Base-by-base conservation (phyloP, 2,329 filamentous ascomycete genomes). In the Cladophialophora bantiana region DNA sequence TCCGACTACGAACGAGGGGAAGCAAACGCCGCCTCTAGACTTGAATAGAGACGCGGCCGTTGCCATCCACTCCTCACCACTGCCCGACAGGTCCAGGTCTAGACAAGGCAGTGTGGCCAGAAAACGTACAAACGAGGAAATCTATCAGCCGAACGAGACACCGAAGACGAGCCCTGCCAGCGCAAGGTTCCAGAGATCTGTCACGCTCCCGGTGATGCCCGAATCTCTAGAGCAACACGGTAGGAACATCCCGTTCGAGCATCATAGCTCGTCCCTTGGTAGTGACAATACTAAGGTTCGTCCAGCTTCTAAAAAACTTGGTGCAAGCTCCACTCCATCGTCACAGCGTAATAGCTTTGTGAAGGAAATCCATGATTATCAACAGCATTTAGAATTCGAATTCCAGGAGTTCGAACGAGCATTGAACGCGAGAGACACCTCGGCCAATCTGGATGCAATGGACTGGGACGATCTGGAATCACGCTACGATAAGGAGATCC, bases 401-500 rank as follows among this genome's bases (percentile, higher is more conserved):
- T 73, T 70, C 58, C 67, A 65, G 5, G 59, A 69, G 57, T 73
- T 66, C 56, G 70, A 70, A 50, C 54, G 38, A 35, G 65, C 69
- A 74, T 67, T 68, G 48, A 57, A 72, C 63, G 74, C 72, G 58
- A 70, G 66, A 59, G 78, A 64, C 67, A 72, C 85, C 1, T 83
- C 85, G 0, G 83, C 83, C 18, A 78, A 80, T 60, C 79, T 92
- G 67, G 78, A 81, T 54, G 62, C 79, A 74, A 93, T 91, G 74
- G 87, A 94, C 78, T 97, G 93, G 93, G 82, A 89, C 2, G 85
- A 89, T n/a, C 89, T 97, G 36, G 85, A 93, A 77, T 75, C 81
- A 1, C 86, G 87, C 50, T 96, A 93, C 72, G 83, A 89, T 66
- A 80, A 85, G 60, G 88, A 87, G 18, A 85, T 96, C 73, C 78